Base-by-base conservation (phyloP, 352 stramenopile species). In the Pythium monospermum region DNA sequence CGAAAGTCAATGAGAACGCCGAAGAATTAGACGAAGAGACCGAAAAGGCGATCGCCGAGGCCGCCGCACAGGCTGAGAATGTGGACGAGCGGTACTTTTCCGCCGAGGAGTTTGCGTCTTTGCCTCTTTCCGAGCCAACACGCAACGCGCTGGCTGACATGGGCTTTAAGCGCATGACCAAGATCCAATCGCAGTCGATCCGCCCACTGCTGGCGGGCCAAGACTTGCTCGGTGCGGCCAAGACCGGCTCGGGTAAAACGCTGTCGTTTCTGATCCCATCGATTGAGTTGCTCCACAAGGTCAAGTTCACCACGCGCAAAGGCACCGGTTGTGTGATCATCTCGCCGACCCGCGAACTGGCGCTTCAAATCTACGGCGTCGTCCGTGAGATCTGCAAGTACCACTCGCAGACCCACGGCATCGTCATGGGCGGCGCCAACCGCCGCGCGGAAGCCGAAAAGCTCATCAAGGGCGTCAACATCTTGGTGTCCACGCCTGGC, bases 311-410 rank as follows among this genome's bases (percentile, higher is more conserved):
- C 25, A 73, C 83, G 21, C 79, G 96, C 43, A 98, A 98, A 64
- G 97, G 96, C 35, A 98, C 96, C 27, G 97, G 96, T 30, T 98
- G 91, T 55, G 96, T 99, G 49, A 87, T 99, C 26, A 99, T 99
- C 59, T 96, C 91, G 26, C 97, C 97, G 15, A 99, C 96, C 25
- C 76, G 97, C 22, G 96, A 99, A 68, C 74, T 99, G 57, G 95
- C 95, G 42, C 86, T 99, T 59, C 97, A 99, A 71, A 99, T 98
- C 66, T 99, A 99, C 74, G 96, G 96, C 22, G 96, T 99, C 6
- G 87, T 98, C 41, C 92, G 96, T 36, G 96, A 99, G 59, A 84
- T 98, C 54, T 87, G 96, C 49, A 94, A 97, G 50, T 89, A 97
- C 57, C 87, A 98, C 67, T 87, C 73, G 55, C 91, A 98, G 63